phyloP scores from a whole-genome alignment of 441 rosid genomes.

The Populus trichocarpa region DNA sequence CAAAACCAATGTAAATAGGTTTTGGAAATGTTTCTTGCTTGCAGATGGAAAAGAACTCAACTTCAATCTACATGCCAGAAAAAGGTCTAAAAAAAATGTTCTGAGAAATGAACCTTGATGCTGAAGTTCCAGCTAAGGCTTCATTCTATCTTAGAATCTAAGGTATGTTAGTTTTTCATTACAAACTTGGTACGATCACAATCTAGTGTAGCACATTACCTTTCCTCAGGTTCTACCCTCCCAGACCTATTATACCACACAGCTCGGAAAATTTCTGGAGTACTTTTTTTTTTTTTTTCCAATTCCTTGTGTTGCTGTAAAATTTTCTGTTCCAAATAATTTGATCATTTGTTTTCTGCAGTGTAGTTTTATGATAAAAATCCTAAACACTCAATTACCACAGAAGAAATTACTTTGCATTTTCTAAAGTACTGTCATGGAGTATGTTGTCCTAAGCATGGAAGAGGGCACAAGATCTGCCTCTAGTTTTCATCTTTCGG shows the following conservation, averaged over 20 bases:
- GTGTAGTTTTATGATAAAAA: neutral
- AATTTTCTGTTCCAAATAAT: constrained; percentile 1
- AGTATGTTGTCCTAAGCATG: neutral
- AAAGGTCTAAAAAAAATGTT: constrained; percentile 4
- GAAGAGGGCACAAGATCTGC: neutral
- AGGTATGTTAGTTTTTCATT: constrained; percentile 15
- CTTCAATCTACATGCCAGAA: constrained; percentile 9
- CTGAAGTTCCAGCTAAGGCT: constrained; percentile 14
- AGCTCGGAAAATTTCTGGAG: neutral
- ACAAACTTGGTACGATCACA: constrained; percentile 6
- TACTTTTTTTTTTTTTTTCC: neutral
- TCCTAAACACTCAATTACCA: neutral
- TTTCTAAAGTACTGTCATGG: neutral
- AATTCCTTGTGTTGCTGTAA: neutral
- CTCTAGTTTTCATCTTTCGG: neutral
- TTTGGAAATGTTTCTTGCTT: constrained; percentile 2
- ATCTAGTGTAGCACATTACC: constrained; percentile 8
- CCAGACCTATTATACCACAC: neutral
- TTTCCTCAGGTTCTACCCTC: constrained; percentile 11
- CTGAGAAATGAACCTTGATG: constrained; percentile 8
- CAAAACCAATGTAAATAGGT: constrained; percentile 76
- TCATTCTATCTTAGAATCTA: constrained; percentile 1
- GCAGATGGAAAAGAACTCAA: constrained; percentile 9
- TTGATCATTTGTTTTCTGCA: neutral
- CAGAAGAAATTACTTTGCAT: neutral